phyloP scores from a whole-genome alignment of 169 alveolate species.

The Toxoplasma gondii region DNA sequence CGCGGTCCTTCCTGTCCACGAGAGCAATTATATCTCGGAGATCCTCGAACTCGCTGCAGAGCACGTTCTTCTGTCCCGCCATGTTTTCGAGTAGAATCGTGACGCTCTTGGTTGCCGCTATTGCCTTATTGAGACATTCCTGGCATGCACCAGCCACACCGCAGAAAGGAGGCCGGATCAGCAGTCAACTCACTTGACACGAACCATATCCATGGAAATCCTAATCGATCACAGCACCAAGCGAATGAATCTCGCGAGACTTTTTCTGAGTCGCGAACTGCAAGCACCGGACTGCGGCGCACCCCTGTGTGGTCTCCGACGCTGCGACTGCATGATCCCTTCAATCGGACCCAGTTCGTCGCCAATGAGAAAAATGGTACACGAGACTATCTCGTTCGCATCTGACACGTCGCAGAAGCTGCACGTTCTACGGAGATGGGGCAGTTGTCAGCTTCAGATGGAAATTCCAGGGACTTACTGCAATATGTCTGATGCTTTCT shows the following conservation, averaged over 20 bases:
- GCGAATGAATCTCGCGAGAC: background rate
- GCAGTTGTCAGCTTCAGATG: no score
- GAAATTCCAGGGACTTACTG: slow-evolving; percentile 69
- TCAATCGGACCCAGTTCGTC: no score
- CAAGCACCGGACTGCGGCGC: no score
- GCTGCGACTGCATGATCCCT: no score
- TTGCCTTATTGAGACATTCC: slow-evolving; percentile 81
- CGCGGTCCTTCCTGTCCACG: slow-evolving; percentile 84
- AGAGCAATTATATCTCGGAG: slow-evolving; percentile 81
- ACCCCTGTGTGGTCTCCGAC: no score
- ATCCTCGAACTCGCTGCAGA: slow-evolving; percentile 89
- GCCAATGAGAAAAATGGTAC: no score
- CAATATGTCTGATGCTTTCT: slow-evolving; percentile 81
- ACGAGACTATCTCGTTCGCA: no score
- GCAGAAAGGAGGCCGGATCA: background rate
- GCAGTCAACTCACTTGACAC: no score
- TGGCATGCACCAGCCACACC: background rate
- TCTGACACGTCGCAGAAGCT: no score
- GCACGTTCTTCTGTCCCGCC: slow-evolving; percentile 89
- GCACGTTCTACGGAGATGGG: no score
- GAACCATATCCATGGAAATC: background rate
- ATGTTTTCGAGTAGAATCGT: slow-evolving; percentile 88
- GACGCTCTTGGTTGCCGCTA: slow-evolving; percentile 80
- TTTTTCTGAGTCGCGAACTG: background rate
- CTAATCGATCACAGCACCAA: background rate